These are phyloP conservation scores for Dalbergia oliveri DNA, from an alignment of 306 rosid species.

Conservation along the genomic window DNA sequence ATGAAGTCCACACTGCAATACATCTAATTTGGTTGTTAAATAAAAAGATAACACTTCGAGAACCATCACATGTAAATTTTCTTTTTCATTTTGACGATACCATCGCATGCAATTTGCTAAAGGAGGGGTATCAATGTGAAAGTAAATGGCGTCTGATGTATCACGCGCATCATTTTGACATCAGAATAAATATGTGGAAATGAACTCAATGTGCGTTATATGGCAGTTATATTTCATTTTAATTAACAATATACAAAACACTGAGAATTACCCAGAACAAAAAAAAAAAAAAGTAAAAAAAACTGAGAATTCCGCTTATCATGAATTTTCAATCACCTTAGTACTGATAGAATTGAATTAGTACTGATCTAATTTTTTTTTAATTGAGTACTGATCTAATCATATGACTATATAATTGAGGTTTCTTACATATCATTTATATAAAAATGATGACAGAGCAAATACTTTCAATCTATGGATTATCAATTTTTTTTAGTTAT, in stretches of 20 bases:
- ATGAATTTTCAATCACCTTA: background rate
- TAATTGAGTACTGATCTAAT: too few relatives aligned
- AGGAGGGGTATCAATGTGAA: conserved; percentile 16
- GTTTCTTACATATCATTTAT: background rate
- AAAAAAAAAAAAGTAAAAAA: too few relatives aligned
- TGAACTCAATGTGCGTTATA: background rate
- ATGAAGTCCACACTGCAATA: conserved; percentile 19
- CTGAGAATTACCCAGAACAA: too few relatives aligned
- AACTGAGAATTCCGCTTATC: background rate
- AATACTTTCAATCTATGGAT: background rate
- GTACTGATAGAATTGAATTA: too few relatives aligned
- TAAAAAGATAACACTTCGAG: background rate
- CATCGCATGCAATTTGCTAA: conserved; percentile 17
- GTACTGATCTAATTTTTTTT: too few relatives aligned
- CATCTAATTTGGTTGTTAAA: background rate
- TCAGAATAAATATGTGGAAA: conserved; percentile 7
- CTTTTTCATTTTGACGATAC: too few relatives aligned
- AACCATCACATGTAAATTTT: background rate
- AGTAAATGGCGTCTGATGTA: background rate
- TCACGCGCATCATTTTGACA: background rate
- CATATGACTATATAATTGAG: too few relatives aligned
- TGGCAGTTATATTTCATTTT: conserved; percentile 8
- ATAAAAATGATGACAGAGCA: background rate
- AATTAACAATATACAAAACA: background rate
- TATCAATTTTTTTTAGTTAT: background rate